Evolutionary conservation across 352 stramenopile species (phyloP).

Genomic region (Pythium oligandrum): DNA sequence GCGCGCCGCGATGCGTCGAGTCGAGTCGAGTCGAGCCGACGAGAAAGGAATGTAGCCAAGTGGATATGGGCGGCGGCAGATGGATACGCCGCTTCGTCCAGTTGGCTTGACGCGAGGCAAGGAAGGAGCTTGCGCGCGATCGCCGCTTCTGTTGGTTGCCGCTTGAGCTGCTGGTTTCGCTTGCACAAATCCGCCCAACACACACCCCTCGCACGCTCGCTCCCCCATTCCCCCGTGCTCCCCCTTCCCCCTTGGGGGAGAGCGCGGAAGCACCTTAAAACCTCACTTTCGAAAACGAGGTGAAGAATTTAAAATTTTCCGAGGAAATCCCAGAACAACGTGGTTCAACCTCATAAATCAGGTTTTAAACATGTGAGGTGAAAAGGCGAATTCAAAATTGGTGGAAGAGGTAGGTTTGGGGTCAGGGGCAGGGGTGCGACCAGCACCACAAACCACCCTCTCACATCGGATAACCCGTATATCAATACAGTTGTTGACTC

Average conservation of each 20-base stretch:
- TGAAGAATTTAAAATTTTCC: slow-evolving; percentile 9
- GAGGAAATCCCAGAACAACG: neutral
- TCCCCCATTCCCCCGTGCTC: slow-evolving; percentile 13
- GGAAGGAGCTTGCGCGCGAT: neutral
- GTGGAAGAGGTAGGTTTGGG: slow-evolving; percentile 15
- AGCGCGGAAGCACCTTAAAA: slow-evolving; percentile 6
- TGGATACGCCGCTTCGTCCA: too few species aligned
- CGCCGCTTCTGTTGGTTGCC: slow-evolving; percentile 16
- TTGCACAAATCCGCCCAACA: too few species aligned
- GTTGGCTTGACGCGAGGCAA: too few species aligned
- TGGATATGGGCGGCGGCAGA: too few species aligned
- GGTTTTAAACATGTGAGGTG: slow-evolving; percentile 4
- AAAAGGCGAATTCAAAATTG: slow-evolving; percentile 7
- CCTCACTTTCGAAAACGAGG: slow-evolving; percentile 1
- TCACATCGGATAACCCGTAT: slow-evolving; percentile 1
- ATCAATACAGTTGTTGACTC: neutral
- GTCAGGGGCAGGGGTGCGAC: slow-evolving; percentile 13
- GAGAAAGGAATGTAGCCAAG: too few species aligned
- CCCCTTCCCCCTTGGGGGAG: neutral
- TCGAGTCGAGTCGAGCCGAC: too few species aligned
- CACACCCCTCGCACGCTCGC: slow-evolving; percentile 13
- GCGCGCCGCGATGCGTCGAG: too few species aligned
- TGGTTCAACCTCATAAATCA: neutral
- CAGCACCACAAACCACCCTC: slow-evolving; percentile 6
- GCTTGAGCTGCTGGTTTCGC: slow-evolving; percentile 7